A percentile compares a stretch with the other conserved stretches of the same genome.
phyloP scores from a whole-genome alignment of 495 filamentous ascomycete species.

The Penicillium turbatum region DNA sequence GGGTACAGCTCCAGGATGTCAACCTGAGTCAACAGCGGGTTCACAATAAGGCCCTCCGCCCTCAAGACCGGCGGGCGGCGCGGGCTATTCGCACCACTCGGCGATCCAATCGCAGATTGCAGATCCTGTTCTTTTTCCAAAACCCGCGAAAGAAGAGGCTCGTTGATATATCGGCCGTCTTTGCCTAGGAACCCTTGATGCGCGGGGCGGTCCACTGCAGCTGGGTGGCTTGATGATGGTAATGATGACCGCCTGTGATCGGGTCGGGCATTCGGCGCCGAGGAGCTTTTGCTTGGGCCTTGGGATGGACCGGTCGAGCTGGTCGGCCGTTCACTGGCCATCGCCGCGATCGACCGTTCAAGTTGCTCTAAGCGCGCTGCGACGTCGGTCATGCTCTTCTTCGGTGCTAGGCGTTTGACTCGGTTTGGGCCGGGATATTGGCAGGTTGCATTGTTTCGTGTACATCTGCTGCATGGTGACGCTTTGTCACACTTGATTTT shows the following conservation, averaged over 20 bases:
- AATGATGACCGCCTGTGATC: too few relatives aligned
- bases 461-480: conserved; percentile 29
- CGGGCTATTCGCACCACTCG: conserved; percentile 7
- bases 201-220: neutral
- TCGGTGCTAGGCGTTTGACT: conserved; percentile 26
- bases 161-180: conserved; percentile 30
- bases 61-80: conserved; percentile 11
- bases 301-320: neutral
- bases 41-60: conserved; percentile 20
- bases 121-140: conserved; percentile 27
- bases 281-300: too few relatives aligned
- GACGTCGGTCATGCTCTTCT: conserved; percentile 17
- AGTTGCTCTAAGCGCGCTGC: conserved; percentile 26
- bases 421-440: conserved; percentile 30
- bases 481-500: conserved; percentile 37
- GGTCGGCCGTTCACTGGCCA: conserved; percentile 3
- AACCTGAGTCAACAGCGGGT: conserved; percentile 13
- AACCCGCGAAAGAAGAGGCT: conserved; percentile 26
- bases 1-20: conserved; percentile 22
- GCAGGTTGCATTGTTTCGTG: conserved; percentile 21
- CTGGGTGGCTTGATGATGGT: neutral
- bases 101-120: conserved; percentile 24
- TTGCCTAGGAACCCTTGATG: conserved; percentile 21
- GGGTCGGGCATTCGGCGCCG: too few relatives aligned
- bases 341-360: conserved; percentile 25